These are phyloP conservation scores for Vigna nakashimae DNA, from an alignment of 306 rosid species.

Conservation along the genomic window DNA sequence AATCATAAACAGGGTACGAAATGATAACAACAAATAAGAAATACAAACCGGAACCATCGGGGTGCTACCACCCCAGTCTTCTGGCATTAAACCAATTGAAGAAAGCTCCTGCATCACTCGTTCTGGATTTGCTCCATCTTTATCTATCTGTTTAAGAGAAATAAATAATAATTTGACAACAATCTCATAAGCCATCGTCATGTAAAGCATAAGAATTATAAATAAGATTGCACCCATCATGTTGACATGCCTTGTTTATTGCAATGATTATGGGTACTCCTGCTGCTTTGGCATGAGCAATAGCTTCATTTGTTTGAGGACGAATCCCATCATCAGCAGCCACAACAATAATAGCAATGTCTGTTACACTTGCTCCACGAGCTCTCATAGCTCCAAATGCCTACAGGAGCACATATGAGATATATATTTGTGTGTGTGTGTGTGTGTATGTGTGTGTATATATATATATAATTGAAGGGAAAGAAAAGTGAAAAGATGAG, in stretches of 20 bases:
- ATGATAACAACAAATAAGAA: constrained; percentile 33
- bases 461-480: constrained; percentile 47
- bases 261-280: constrained; percentile 94
- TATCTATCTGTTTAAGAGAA: constrained; percentile 76
- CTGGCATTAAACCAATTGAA: constrained; percentile 92
- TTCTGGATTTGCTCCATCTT: constrained; percentile 94
- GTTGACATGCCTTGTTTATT: constrained; percentile 82
- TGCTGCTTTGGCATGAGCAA: constrained; percentile 98
- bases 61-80: constrained; percentile 95
- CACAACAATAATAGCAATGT: constrained; percentile 90
- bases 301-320: constrained; percentile 98
- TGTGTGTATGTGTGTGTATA: fast-evolving
- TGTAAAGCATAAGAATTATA: constrained; percentile 35
- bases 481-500: constrained; percentile 39
- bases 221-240: constrained; percentile 28
- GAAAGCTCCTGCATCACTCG: constrained; percentile 99
- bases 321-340: constrained; percentile 99
- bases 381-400: constrained; percentile 99
- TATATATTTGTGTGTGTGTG: too few species aligned
- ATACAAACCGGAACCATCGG: constrained; percentile 95
- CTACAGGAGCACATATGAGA: constrained; percentile 57
- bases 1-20: constrained; percentile 39
- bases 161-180: constrained; percentile 34
- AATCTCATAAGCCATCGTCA: constrained; percentile 40
- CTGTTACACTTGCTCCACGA: constrained; percentile 98